These are phyloP conservation scores for Lanzia echinophila DNA, from an alignment of 2,329 filamentous ascomycete genomes.

Conservation along the genomic window DNA sequence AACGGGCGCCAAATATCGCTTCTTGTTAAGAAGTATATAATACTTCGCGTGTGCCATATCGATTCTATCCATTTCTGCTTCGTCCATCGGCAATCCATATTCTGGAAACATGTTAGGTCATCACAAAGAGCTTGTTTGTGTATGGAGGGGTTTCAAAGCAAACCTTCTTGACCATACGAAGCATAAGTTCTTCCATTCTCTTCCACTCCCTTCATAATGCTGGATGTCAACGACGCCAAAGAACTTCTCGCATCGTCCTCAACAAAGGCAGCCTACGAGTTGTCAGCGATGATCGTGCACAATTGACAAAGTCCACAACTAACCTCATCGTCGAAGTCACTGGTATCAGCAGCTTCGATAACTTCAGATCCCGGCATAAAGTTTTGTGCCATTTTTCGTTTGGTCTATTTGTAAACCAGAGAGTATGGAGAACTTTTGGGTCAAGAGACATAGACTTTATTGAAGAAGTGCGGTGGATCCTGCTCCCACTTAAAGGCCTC, in stretches of 20 bases:
- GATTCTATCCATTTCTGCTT: slow-evolving; percentile 36
- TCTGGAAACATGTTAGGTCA: background rate
- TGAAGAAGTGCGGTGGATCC: too few species aligned
- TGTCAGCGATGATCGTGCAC: background rate
- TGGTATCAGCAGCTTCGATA: background rate
- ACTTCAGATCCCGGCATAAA: background rate
- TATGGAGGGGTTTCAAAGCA: background rate
- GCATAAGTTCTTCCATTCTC: slow-evolving; percentile 25
- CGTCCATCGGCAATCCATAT: slow-evolving; percentile 34
- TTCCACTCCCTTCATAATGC: slow-evolving; percentile 17
- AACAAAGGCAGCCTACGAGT: background rate
- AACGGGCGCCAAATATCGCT: slow-evolving; percentile 24
- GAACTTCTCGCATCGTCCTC: slow-evolving; percentile 9
- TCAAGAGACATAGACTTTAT: too few species aligned
- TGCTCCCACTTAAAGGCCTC: too few species aligned
- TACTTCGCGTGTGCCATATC: slow-evolving; percentile 36
- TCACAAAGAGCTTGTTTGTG: background rate
- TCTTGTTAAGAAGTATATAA: slow-evolving; percentile 21
- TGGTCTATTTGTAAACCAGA: too few species aligned
- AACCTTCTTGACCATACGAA: slow-evolving; percentile 17
- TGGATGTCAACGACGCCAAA: slow-evolving; percentile 19
- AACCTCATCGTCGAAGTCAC: background rate
- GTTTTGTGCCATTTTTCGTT: too few species aligned
- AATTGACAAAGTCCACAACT: background rate
- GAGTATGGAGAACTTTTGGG: too few species aligned